Conservation (phyloP, 768 basidiomycete species). For the Tylopilus rubrobrunneus region DNA sequence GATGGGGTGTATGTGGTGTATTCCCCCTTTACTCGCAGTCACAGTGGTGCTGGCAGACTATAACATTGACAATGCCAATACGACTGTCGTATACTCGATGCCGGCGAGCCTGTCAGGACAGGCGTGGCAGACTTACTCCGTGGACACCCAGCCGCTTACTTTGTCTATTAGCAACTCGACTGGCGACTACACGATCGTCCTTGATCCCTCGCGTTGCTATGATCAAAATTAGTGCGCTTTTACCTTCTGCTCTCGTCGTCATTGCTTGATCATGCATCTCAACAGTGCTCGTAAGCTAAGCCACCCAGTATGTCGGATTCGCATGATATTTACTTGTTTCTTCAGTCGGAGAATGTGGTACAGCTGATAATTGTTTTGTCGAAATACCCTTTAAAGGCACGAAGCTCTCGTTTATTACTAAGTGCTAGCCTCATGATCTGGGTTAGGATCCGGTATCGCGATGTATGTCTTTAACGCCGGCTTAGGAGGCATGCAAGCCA, state of each 20-base stretch:
- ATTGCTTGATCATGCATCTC: not conserved
- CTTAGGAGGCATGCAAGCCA: conserved; percentile 16
- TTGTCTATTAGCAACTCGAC: conserved; percentile 15
- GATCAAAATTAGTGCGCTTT: conserved; percentile 25
- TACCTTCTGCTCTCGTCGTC: not conserved
- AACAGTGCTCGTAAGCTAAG: conserved; percentile 18
- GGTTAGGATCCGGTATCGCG: conserved; percentile 23
- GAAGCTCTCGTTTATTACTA: not conserved
- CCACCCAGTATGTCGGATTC: not conserved
- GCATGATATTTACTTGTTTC: not conserved
- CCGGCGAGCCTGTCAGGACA: conserved; percentile 7
- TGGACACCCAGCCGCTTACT: not conserved
- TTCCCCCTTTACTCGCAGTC: conserved; percentile 9
- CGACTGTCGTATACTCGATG: conserved; percentile 17
- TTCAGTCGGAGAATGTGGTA: conserved; percentile 15
- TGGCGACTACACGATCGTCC: conserved; percentile 14
- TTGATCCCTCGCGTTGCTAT: conserved; percentile 20
- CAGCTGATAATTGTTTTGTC: conserved; percentile 12
- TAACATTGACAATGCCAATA: conserved; percentile 22
- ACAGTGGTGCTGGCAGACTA: conserved; percentile 19
- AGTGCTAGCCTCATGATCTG: not conserved
- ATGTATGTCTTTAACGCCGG: conserved; percentile 26
- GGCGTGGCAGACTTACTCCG: conserved; percentile 13
- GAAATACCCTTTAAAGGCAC: conserved; percentile 22
- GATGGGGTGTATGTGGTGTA: conserved; percentile 5